phyloP scores from a whole-genome alignment of 2,329 filamentous ascomycete species.

The Tolypocladium pustulatum region DNA sequence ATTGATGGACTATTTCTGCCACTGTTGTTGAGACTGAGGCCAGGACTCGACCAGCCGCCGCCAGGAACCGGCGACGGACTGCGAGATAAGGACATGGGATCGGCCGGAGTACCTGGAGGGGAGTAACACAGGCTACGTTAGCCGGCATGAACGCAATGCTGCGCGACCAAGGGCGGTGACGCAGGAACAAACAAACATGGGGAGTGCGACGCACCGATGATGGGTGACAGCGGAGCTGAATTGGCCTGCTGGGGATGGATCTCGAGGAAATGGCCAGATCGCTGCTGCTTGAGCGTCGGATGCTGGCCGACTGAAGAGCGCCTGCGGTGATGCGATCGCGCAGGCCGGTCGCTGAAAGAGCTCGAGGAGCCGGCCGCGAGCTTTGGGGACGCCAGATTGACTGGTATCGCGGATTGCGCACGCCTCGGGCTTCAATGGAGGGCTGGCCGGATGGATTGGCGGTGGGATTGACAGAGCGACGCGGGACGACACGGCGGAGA shows the following conservation, averaged over 20 bases:
- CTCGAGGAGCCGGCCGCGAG: constrained; percentile 41
- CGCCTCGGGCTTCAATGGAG: background rate
- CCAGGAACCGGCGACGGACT: constrained; percentile 77
- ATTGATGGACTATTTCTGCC: constrained; percentile 57
- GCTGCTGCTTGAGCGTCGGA: constrained; percentile 17
- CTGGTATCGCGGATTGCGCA: constrained; percentile 5
- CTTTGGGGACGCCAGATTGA: constrained; percentile 41
- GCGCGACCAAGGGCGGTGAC: background rate
- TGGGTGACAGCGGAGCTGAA: constrained; percentile 34
- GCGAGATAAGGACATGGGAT: constrained; percentile 72
- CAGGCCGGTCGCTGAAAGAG: constrained; percentile 39
- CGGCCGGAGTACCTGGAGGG: constrained; percentile 40
- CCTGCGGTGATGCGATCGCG: constrained; percentile 37
- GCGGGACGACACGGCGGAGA: background rate
- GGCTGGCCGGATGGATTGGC: background rate
- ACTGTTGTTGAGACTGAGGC: constrained; percentile 62
- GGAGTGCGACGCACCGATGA: constrained; percentile 38
- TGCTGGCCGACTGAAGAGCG: constrained; percentile 32
- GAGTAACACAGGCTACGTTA: background rate
- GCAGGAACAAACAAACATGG: background rate
- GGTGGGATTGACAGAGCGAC: background rate
- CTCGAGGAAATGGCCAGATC: constrained; percentile 17
- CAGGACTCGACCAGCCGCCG: constrained; percentile 82
- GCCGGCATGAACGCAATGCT: constrained; percentile 3
- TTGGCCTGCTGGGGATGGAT: constrained; percentile 18